Evolutionary conservation across 73 alveolate genomes (phyloP), one percentile per base, ranked within the genome.

Genomic region (Paramecium biaurelia): DNA sequence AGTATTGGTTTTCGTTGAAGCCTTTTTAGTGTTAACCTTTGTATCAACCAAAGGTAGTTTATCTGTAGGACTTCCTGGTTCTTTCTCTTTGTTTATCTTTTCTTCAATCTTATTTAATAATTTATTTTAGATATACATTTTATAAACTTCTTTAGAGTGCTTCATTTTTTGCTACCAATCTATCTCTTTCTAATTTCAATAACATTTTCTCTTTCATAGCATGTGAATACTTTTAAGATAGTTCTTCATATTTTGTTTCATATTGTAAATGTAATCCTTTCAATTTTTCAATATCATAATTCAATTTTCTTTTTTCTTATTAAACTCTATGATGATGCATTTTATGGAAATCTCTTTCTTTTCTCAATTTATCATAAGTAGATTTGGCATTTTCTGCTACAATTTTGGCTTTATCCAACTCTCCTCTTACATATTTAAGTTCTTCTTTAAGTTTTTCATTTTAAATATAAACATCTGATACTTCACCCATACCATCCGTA

Each of bases 251-350:
- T 21, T 97, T 97, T 9, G 94, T 96, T 95, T 99, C 99, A 92
- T 98, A 98, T 90, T 95, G 94, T 86, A 98, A 98, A 92, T 98
- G 98, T 57, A 96, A 95, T 87, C 97, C 98, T 95, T 98, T 99
- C 85, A 97, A 93, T 82, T 98, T 93, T 26, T 95, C 98, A 84
- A 98, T 97, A 70, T 98, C 99, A 57, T 93, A 87, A 57, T 96
- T 94, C 21, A 97, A 96, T 92, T 94, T 95, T 68, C 95, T 95
- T 76, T 98, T 98, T 85, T 97, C 99, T 92, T 96, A 95, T 85
- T 98, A 97, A 28, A 97, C 99, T 72, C 99, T 95, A 76, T 99
- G 93, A 89, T 99, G 99, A 70, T 98, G 98, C 94, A 99, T 99
- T 85, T 98, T 98, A 92, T 99, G 99, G 93, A 95, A 98, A 92